Base-by-base conservation (phyloP, 148 eudicot species). In the Spergularia bocconei region DNA sequence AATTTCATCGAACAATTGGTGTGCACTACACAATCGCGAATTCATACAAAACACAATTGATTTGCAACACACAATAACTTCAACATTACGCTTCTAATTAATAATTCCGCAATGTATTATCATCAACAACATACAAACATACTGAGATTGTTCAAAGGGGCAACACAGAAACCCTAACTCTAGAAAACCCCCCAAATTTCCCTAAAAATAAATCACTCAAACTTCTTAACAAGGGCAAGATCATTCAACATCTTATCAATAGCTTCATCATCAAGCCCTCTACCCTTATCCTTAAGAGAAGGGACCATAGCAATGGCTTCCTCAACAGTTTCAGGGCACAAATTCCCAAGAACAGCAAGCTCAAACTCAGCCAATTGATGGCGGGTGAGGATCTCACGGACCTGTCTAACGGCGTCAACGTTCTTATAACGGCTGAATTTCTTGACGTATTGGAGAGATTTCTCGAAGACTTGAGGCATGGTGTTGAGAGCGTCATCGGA, bases 281-380 rank as follows among this genome's bases (percentile, higher is more conserved):
- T 78, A 16, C 98, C 96, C 79, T 87, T 85, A 58, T 91, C 92
- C 90, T 90, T 92, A 39, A 95, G 79, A 33, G 96, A 85, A 8
- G 98, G 98, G 13, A 94, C 98, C 93, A 92, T 89, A 8, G 98
- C 92, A 67, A 90, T 86, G 21, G 92, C 98, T 79, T 95, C 98
- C 73, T 95, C 97, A 48, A 88, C 97, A 44, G 98, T 95, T 74
- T 95, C 98, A 25, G 98, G 98, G 74, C 98, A 92, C 57, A 95
- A 87, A 71, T 95, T 95, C 23, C 98, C 98, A 57, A 95, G 88
- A 14, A 92, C 98, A 77, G 90, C 87, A 7, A 95, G 93, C 88
- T 95, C 98, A 55, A 95, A 95, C 73, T 95, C 98, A 44, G 98
- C 92, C 83, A 95, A 81, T 70, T 90, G 87, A 79, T 90, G 86